Evolutionary conservation across 495 filamentous ascomycete genomes (phyloP), one percentile per base, ranked within the genome.

Genomic region (Recurvomyces mirabilis): DNA sequence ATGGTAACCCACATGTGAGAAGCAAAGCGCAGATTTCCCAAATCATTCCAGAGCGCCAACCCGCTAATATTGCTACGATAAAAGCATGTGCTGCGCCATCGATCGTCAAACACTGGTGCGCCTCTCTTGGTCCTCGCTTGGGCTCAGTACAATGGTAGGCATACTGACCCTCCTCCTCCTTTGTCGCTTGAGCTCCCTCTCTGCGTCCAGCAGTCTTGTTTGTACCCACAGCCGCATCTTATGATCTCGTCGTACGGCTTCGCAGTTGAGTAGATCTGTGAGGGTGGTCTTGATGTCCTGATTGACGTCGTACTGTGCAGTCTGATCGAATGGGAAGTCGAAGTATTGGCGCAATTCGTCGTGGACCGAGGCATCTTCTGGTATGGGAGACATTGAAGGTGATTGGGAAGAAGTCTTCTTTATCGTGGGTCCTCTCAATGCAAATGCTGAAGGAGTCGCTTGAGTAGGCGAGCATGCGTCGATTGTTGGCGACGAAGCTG

Each of bases 231-330:
- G 69, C 26, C 78, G 66, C 55, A 77, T 74, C 18, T 63, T 63
- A n/a, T 58, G 55, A 55, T 81, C 75, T 9, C 53, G 52, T 18
- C 70, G 66, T 10, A 77, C 72, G 17, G 66, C 60, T 21, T 75
- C 70, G 56, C 72, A 79, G 60, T 82, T 81, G 43, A 82, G 68
- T 20, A 82, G 65, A 53, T 78, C 75, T 3, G 78, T 82, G 47
- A 82, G 56, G 10, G 74, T 73, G 13, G 68, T 65, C 61, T 82
- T 82, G 59, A 80, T 77, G 35, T 74, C 68, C 51, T 74, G 68
- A 61, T 79, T 81, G 58, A 81, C 69, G 34, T 72, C 62, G 59
- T 66, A 71, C 22, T 78, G 65, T 51, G 68, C 69, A 41, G 64
- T 60, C 41, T 77, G 70, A 44, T 72, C 71, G 1, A 28, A 13